phyloP scores from a whole-genome alignment of 169 alveolate species.

The Eimeria brunetti region DNA sequence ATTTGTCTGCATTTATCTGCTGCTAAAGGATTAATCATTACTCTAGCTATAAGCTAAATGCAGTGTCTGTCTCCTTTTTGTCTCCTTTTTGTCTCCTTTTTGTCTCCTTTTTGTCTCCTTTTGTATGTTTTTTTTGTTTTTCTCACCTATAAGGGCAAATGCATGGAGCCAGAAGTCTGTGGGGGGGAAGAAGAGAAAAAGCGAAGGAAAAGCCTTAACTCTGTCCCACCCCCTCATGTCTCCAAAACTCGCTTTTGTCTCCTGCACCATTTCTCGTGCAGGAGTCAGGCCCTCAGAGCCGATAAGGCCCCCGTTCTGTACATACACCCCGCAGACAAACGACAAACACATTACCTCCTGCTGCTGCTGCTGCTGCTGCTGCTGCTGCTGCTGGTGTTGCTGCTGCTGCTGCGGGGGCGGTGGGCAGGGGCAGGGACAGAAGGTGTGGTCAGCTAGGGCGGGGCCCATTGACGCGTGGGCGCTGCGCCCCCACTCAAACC shows the following conservation, averaged over 20 bases:
- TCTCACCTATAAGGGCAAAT: slow-evolving; percentile 26
- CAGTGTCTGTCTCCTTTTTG: too few relatives aligned
- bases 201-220: slow-evolving; percentile 77
- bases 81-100: too few relatives aligned
- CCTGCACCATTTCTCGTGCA: neutral
- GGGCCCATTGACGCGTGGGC: neutral
- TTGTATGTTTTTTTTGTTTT: too few relatives aligned
- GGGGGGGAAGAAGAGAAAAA: slow-evolving; percentile 68
- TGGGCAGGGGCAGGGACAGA: neutral
- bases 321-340: neutral
- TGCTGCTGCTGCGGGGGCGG: neutral
- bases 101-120: too few relatives aligned
- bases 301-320: slow-evolving; percentile 58
- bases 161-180: slow-evolving; percentile 58
- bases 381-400: neutral
- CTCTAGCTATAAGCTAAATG: too few relatives aligned
- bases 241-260: neutral
- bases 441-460: neutral
- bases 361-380: too few relatives aligned
- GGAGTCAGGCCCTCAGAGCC: slow-evolving; percentile 55
- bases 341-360: neutral
- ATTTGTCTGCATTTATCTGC: too few relatives aligned
- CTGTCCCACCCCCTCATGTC: slow-evolving; percentile 68
- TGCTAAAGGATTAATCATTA: too few relatives aligned
- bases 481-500: neutral